Evolutionary conservation across 345 rosid species (phyloP).

Genomic region (Populus davidiana): DNA sequence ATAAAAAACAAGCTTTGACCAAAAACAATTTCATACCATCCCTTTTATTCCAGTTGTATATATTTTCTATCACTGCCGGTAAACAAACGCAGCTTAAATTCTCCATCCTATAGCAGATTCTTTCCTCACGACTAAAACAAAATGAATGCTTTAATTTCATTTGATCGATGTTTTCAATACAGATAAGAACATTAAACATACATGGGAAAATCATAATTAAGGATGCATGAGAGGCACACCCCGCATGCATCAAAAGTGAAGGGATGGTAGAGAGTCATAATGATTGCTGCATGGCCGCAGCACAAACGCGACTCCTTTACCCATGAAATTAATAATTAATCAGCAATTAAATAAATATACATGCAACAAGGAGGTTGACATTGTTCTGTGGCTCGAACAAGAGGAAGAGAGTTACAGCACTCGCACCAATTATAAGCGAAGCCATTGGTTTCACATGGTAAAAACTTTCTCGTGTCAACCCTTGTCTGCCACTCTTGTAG

Average conservation of each 20-base stretch:
- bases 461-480: slow-evolving; percentile 8
- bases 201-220: slow-evolving; percentile 26
- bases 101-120: too few species aligned
- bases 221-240: slow-evolving; percentile 24
- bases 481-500: slow-evolving; percentile 28
- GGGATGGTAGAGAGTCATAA: slow-evolving; percentile 18
- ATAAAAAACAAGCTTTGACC: too few species aligned
- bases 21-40: too few species aligned
- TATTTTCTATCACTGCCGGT: too few species aligned
- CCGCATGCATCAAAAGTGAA: slow-evolving; percentile 43
- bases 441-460: neutral
- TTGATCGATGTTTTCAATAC: neutral
- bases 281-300: slow-evolving; percentile 31
- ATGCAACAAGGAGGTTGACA: neutral
- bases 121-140: neutral
- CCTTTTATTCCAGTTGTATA: too few species aligned
- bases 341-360: neutral
- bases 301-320: neutral
- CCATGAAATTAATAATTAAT: neutral
- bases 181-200: neutral
- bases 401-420: neutral
- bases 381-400: neutral
- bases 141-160: neutral
- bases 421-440: neutral
- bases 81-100: too few species aligned